Evolutionary conservation across 345 rosid genomes (phyloP), one percentile per base, ranked within the genome.

Genomic region (Alliaria petiolata): DNA sequence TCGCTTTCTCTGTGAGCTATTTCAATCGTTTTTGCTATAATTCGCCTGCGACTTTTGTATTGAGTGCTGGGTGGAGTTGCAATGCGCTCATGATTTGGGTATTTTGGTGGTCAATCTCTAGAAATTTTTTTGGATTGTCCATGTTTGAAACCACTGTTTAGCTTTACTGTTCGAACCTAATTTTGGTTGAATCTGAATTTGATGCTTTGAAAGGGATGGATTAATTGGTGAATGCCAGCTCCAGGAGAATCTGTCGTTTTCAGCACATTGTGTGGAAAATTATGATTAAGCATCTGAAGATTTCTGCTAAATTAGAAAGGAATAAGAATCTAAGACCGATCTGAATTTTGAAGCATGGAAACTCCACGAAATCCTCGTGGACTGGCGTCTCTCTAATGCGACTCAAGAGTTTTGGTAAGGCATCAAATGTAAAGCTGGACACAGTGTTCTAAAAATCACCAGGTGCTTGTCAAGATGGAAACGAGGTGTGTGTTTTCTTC

Each of bases 401-500:
- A 53, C 64, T 63, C 25, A 22, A n/a, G 25, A 22, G 25, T 22
- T 22, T 22, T 22, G 25, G 25, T 22, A 22, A 22, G 47, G 39
- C 59, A 70, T 60, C 69, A 62, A 22, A 72, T 59, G 68, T 67
- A 60, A 75, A 42, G 47, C 36, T 58, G 46, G 33, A 25, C 36
- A 25, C 9, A 45, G 30, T 38, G 53, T 34, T 64, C 16, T 74
- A 2, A 36, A n/a, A 11, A 30, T 22, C 66, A 20, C 54, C 61
- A 39, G 71, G 33, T 16, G 7, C 53, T 70, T 42, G 62, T 76
- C 34, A 56, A 63, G 49, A 76, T 76, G 80, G 80, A 70, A 42
- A 50, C 67, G 4, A 70, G 76, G 76, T 69, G 28, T 49, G 70
- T 45, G n/a, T 15, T 33, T 33, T 44, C 14, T 33, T 6, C 5